Evolutionary conservation across 2,329 filamentous ascomycete species (phyloP).

Genomic region (Scytalidium sp.): DNA sequence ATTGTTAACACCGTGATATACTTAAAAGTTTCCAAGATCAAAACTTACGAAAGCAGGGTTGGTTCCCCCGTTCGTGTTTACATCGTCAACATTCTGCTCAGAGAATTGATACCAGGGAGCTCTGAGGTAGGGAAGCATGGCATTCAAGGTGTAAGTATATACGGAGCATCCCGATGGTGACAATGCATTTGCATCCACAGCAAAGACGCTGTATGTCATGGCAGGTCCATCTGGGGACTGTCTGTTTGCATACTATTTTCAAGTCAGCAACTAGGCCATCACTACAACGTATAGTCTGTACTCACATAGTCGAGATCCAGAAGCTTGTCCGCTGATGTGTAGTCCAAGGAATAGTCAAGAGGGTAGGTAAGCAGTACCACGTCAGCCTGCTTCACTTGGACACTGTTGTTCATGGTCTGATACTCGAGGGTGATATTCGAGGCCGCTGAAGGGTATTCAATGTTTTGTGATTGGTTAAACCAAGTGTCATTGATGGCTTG

Average conservation of each 20-base stretch:
- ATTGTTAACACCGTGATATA: constrained; percentile 46
- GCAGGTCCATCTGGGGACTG: constrained; percentile 66
- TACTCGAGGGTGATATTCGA: constrained; percentile 64
- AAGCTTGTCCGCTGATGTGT: constrained; percentile 43
- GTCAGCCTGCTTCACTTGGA: constrained; percentile 68
- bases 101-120: constrained; percentile 70
- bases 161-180: constrained; percentile 65
- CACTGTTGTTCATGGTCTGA: constrained; percentile 62
- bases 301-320: constrained; percentile 59
- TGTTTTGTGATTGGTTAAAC: constrained; percentile 51
- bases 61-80: constrained; percentile 49
- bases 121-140: constrained; percentile 60
- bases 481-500: constrained; percentile 52
- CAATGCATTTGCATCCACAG: constrained; percentile 62
- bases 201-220: constrained; percentile 72
- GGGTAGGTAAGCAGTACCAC: constrained; percentile 66
- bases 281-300: constrained; percentile 4
- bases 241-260: constrained; percentile 58
- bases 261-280: constrained; percentile 11
- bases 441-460: constrained; percentile 50
- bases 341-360: constrained; percentile 54
- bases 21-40: not conserved
- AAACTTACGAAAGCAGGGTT: constrained; percentile 22
- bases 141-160: constrained; percentile 65
- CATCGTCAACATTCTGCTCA: constrained; percentile 64